Base-by-base conservation (phyloP, 352 stramenopile species). In the Nothophytophthora sp. region DNA sequence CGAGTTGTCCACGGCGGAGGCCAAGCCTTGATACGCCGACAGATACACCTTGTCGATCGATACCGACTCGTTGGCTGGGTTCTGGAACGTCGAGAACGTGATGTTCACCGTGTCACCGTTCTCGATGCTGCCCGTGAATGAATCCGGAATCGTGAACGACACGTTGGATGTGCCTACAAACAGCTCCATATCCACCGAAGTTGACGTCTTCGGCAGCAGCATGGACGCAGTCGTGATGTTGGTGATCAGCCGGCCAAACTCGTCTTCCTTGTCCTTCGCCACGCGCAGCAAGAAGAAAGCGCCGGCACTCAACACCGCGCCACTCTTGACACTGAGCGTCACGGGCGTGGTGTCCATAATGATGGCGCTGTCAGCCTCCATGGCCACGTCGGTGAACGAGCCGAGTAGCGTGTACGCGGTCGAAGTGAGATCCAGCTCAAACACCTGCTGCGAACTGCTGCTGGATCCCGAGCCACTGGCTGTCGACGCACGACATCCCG, bases 51-150 rank as follows among this genome's bases (percentile, higher is more conserved):
- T 85, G 41, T 86, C 68, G 36, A 91, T 85, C 15, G 63, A 64
- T 6, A 81, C 51, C 20, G 77, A 86, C 13, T 64, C 55, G 52
- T 91, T 90, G 9, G 53, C 61, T 12, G 80, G 76, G 35, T 91
- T 93, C 45, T 63, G 52, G 42, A 93, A 88, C 38, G 70, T 66
- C 32, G 61, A 50, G 29, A 93, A 91, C 12, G 63, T 73, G 37
- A 93, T 77, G 22, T 75, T 79, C 12, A 91, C 48, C 22, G 16
- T 47, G 46, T 90, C 80, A n/a, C 82, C 82, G n/a, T 91, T 90
- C 60, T 89, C 70, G 37, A 93, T 88, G 19, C 53, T 75, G 2
- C 68, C 63, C 13, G 50, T 60, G 39, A 85, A 91, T 0, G 53
- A 69, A 27, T 78, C 55, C 1, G 82, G 82, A 29, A 92, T 82